These are phyloP conservation scores for Zanthoxylum bungeanum DNA, from an alignment of 345 rosid species.

Conservation along the genomic window DNA sequence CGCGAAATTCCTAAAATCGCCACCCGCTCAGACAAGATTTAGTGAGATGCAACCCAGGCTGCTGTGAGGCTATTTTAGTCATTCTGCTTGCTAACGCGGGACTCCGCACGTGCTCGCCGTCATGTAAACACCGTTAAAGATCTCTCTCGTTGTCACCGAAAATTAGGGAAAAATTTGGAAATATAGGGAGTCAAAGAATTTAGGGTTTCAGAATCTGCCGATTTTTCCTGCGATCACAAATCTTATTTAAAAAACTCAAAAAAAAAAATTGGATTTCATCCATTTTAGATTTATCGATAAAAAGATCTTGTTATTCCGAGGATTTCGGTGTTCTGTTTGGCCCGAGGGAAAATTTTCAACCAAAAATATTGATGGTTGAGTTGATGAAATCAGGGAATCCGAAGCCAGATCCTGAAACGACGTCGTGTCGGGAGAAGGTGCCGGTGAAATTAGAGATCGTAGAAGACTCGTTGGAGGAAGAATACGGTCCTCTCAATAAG, in stretches of 20 bases:
- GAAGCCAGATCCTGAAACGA: constrained; percentile 43
- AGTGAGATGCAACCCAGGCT: too few relatives aligned
- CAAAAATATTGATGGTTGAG: constrained; percentile 50
- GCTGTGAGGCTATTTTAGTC: too few relatives aligned
- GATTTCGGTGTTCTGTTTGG: not conserved
- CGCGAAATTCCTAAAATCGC: too few relatives aligned
- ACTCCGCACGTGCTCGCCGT: constrained; percentile 34
- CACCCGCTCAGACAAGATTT: too few relatives aligned
- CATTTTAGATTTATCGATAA: not conserved
- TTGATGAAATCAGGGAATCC: constrained; percentile 66
- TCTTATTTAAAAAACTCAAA: too few relatives aligned
- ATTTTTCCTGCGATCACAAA: too few relatives aligned
- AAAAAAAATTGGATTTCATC: too few relatives aligned
- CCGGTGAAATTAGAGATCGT: constrained; percentile 86
- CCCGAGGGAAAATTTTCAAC: not conserved
- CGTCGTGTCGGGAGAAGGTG: constrained; percentile 43
- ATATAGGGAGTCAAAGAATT: too few relatives aligned
- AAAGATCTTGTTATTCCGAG: not conserved
- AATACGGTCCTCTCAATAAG: constrained; percentile 62
- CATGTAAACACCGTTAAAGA: constrained; percentile 4
- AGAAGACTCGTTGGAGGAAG: constrained; percentile 73
- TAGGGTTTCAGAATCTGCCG: too few relatives aligned
- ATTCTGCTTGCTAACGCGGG: constrained; percentile 6
- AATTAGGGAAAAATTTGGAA: too few relatives aligned
- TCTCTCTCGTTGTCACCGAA: not conserved